Evolutionary conservation across 2,329 filamentous ascomycete genomes (phyloP), one percentile per base, ranked within the genome.

Genomic region (Paraconiothyrium brasiliense): DNA sequence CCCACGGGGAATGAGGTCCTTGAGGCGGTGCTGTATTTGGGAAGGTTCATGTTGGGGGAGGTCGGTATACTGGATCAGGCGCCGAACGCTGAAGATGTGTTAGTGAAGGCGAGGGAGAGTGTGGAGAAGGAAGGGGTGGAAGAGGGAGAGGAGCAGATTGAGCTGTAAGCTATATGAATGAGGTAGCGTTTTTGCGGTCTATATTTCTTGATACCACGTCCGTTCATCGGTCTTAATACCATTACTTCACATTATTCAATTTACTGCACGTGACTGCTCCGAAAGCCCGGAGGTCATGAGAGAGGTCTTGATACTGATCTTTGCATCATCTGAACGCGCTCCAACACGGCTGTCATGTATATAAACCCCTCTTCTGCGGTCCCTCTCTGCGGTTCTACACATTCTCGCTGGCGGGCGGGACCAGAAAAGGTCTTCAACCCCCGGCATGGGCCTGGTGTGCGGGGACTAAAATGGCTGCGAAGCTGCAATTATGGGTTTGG

Each of bases 1-100:
- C 93, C 94, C 0, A 95, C 92, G 0, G 94, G 95, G 9, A 89
- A 94, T 77, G 95, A 99, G 78, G 86, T 94, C 44, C 89, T 94
- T 67, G 90, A 91, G 67, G 92, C 93, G 0, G 84, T 97, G 64
- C 86, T 94, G 73, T 94, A 94, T 70, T 89, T 97, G 71, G 93
- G 92, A 1, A 89, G 91, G 68, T 97, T 92, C 72, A 81, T 95
- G 60, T 81, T 92, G 14, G 83, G 81, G 7, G 68, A 79, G 16
- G 76, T 81, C 43, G 79, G 78, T 1, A 57, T 79, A 37, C 59
- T 44, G 14, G 62, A 32, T 16, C 55, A 54, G 24, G 60, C 61
- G 24, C 50, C 52, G 32, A 55, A 50, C 14, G 35, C 43, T 2
- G 54, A 61, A 24, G 52, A 58, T 8, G n/a, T 35, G 13, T 27